Percentiles rank a stretch among this genome's conserved stretches.
These are phyloP conservation scores for Knufia fluminis DNA, from an alignment of 2,329 filamentous ascomycete genomes.

Conservation along the genomic window DNA sequence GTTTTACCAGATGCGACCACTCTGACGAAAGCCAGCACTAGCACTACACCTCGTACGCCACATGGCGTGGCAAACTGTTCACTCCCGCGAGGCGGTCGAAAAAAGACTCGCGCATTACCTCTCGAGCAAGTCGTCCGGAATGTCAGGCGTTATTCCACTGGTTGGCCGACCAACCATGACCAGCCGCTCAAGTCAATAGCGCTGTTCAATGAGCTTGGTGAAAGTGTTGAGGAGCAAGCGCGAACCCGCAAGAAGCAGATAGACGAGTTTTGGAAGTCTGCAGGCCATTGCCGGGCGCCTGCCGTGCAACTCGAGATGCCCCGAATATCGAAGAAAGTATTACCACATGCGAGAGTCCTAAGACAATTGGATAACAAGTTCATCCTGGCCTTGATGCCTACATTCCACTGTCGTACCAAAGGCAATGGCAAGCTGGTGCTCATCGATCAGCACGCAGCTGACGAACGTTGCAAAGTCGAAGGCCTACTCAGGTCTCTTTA, in stretches of 20 bases:
- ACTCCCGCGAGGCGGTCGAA: background rate
- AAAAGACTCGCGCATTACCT: background rate
- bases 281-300: background rate
- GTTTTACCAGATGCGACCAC: conserved; percentile 16
- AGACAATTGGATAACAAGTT: conserved; percentile 87
- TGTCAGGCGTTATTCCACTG: background rate
- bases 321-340: conserved; percentile 38
- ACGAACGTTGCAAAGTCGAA: conserved; percentile 79
- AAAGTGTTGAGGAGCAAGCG: background rate
- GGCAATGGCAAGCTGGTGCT: conserved; percentile 51
- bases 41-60: background rate
- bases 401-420: too few species aligned
- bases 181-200: conserved; percentile 4
- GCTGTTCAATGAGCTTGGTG: background rate
- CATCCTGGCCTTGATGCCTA: conserved; percentile 53
- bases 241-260: background rate
- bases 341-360: conserved; percentile 57
- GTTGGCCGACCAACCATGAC: background rate
- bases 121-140: background rate
- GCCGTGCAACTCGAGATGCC: background rate
- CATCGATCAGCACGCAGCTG: conserved; percentile 89
- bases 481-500: conserved; percentile 54
- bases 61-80: background rate
- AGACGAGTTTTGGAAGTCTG: background rate
- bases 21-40: background rate